These are phyloP conservation scores for Agastache rugosa DNA, from an alignment of 257 asterid species.

Conservation along the genomic window DNA sequence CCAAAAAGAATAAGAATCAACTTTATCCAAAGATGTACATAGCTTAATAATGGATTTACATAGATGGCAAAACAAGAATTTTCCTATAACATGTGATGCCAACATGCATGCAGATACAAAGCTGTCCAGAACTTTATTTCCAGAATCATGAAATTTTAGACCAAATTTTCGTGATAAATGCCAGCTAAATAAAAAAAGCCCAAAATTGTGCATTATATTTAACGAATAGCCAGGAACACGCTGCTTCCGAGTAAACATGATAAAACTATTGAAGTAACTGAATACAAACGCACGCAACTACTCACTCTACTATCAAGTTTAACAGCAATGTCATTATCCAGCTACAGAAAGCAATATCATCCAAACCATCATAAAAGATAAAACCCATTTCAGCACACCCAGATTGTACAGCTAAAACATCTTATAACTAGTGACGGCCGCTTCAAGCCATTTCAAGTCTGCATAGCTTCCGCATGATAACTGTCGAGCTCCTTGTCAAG, in stretches of 20 bases:
- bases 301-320: neutral
- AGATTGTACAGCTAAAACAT: slow-evolving; percentile 27
- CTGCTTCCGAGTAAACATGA: neutral
- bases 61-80: no score
- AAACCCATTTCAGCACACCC: neutral
- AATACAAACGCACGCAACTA: slow-evolving; percentile 1
- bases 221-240: neutral
- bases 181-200: no score
- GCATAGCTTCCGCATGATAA: slow-evolving; percentile 84
- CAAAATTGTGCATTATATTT: neutral
- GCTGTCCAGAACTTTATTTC: no score
- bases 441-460: slow-evolving; percentile 35
- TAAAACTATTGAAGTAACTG: neutral
- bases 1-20: no score
- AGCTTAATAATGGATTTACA: no score
- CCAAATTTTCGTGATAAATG: no score
- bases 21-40: no score
- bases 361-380: neutral
- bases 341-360: neutral
- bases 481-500: slow-evolving; percentile 91
- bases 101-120: no score
- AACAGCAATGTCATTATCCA: slow-evolving; percentile 19
- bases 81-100: no score
- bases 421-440: neutral
- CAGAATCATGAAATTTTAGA: no score